Percentiles rank a stretch among this genome's conserved stretches.
Conservation (phyloP, 2,329 filamentous ascomycete genomes). For the Alternaria triticimaculans region DNA sequence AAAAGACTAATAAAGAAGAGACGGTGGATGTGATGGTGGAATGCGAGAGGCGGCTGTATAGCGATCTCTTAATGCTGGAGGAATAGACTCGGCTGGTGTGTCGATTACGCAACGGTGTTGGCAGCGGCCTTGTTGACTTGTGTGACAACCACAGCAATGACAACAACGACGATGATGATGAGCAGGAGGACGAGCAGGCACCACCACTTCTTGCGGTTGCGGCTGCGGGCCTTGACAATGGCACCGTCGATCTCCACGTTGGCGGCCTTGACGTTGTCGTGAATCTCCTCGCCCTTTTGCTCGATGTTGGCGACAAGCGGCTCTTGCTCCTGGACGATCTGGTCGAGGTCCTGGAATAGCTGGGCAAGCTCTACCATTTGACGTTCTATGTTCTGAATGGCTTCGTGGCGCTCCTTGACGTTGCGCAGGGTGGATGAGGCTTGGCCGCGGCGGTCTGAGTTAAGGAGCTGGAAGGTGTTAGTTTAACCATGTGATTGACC, state of each 20-base stretch:
- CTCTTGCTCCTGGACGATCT: slow-evolving; percentile 85
- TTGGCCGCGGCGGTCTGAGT: slow-evolving; percentile 80
- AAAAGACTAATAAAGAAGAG: slow-evolving; percentile 13
- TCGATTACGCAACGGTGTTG: neutral
- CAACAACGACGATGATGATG: slow-evolving; percentile 47
- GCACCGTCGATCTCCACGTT: slow-evolving; percentile 84
- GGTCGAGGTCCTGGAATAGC: slow-evolving; percentile 89
- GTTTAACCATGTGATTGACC: neutral
- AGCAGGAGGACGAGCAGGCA: slow-evolving; percentile 74
- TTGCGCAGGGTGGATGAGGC: slow-evolving; percentile 79
- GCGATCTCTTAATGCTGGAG: neutral
- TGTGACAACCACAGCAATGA: slow-evolving; percentile 49
- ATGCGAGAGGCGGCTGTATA: neutral
- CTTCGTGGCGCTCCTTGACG: slow-evolving; percentile 82
- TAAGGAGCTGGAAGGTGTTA: slow-evolving; percentile 65
- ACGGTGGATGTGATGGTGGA: slow-evolving; percentile 7
- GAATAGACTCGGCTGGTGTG: neutral
- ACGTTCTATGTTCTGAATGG: slow-evolving; percentile 89
- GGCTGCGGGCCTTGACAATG: slow-evolving; percentile 73
- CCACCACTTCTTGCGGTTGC: slow-evolving; percentile 93
- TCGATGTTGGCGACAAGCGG: slow-evolving; percentile 81
- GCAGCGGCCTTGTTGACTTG: slow-evolving; percentile 34
- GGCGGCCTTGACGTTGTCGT: slow-evolving; percentile 82
- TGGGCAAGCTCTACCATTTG: slow-evolving; percentile 87
- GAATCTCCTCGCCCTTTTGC: slow-evolving; percentile 83